Percentiles rank a stretch among this genome's conserved stretches.
phyloP scores from a whole-genome alignment of 768 basidiomycete genomes.

The Hysterangium stoloniferum region DNA sequence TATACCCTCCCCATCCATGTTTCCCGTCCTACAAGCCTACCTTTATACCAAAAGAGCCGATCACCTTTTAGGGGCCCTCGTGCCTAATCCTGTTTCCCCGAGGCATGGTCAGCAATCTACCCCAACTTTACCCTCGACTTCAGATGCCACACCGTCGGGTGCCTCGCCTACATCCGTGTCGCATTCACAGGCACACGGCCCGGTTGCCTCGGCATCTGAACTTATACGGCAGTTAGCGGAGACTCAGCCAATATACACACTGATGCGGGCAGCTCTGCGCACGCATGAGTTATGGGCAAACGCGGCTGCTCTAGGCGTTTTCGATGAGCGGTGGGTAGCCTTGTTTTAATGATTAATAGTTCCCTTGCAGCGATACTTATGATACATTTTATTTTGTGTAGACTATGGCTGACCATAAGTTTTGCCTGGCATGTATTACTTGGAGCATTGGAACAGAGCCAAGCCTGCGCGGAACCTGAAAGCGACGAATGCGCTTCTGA shows the following conservation, averaged over 20 bases:
- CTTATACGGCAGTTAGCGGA: neutral
- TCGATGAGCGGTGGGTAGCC: conserved; percentile 35
- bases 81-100: conserved; percentile 37
- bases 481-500: too few relatives aligned
- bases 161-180: neutral
- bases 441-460: conserved; percentile 46
- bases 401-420: conserved; percentile 59
- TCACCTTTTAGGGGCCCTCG: conserved; percentile 48
- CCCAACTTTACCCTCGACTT: neutral
- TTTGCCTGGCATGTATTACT: conserved; percentile 59
- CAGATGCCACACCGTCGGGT: neutral
- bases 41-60: conserved; percentile 61
- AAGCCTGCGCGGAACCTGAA: too few relatives aligned
- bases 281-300: conserved; percentile 70
- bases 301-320: conserved; percentile 58
- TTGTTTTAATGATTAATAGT: neutral
- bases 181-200: neutral
- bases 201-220: neutral
- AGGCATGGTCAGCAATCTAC: conserved; percentile 24
- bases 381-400: neutral
- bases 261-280: conserved; percentile 16
- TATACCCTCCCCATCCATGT: conserved; percentile 64
- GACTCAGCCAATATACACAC: neutral
- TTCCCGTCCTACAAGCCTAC: conserved; percentile 55
- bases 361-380: neutral